Evolutionary conservation across 2,329 filamentous ascomycete genomes (phyloP).

Genomic region (Trichoderma sp.): DNA sequence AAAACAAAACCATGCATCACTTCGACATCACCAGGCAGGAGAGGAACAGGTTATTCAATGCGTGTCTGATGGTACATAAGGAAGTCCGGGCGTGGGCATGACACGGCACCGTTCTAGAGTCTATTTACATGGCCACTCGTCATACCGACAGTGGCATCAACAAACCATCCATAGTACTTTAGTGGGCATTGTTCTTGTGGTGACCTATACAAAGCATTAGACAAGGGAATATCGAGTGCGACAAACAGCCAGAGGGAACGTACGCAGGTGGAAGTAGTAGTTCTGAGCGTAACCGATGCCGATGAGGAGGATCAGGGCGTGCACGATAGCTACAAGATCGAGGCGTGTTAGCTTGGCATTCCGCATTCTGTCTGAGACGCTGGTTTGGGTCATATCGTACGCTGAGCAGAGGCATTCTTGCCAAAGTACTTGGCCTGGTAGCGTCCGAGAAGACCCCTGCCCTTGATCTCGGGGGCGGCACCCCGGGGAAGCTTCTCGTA

Average conservation of each 20-base stretch:
- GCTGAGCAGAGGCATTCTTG: constrained; percentile 83
- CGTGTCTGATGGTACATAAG: constrained; percentile 18
- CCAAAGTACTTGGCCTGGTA: constrained; percentile 94
- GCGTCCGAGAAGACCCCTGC: constrained; percentile 77
- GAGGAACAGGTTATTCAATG: constrained; percentile 4
- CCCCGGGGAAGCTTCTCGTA: constrained; percentile 98
- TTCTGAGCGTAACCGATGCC: constrained; percentile 90
- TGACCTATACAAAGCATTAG: constrained; percentile 61
- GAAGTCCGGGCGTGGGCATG: constrained; percentile 10
- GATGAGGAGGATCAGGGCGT: constrained; percentile 75
- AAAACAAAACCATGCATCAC: neutral
- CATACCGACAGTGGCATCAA: constrained; percentile 27
- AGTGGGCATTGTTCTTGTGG: constrained; percentile 99
- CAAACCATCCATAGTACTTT: constrained; percentile 40
- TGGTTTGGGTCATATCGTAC: constrained; percentile 53
- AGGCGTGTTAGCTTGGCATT: constrained; percentile 20
- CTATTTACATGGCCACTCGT: constrained; percentile 42
- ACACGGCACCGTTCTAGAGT: constrained; percentile 32
- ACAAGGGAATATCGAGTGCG: neutral
- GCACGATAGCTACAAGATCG: constrained; percentile 69
- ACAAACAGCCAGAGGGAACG: constrained; percentile 40
- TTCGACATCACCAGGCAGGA: neutral
- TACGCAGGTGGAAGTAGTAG: constrained; percentile 99
- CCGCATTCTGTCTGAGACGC: neutral
- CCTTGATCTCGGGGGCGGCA: constrained; percentile 76